These are phyloP conservation scores for Amphicarpaea edgeworthii DNA, from an alignment of 306 rosid species.

Conservation along the genomic window DNA sequence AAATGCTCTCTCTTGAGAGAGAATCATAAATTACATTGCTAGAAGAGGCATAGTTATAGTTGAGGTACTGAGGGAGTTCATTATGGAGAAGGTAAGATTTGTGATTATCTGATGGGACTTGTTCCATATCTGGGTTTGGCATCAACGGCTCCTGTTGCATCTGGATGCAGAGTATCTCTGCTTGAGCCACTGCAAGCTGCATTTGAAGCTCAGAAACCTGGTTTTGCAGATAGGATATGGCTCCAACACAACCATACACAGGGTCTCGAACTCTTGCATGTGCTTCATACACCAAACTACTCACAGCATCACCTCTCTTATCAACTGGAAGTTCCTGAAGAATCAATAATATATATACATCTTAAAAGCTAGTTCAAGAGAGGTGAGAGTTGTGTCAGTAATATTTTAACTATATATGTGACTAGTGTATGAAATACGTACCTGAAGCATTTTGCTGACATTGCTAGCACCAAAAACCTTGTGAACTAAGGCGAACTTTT, in stretches of 20 bases:
- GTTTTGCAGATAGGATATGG: slow-evolving; percentile 78
- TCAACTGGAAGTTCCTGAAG: slow-evolving; percentile 75
- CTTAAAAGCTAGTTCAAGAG: background rate
- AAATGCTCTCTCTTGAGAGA: slow-evolving; percentile 60
- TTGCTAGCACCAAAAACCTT: slow-evolving; percentile 98
- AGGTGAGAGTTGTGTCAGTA: background rate
- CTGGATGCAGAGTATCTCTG: slow-evolving; percentile 86
- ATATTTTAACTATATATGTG: too few species aligned
- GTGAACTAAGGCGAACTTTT: slow-evolving; percentile 88
- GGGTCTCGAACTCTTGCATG: slow-evolving; percentile 89
- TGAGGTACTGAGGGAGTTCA: slow-evolving; percentile 62
- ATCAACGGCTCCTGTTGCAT: slow-evolving; percentile 73
- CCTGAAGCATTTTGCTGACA: slow-evolving; percentile 96
- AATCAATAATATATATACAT: background rate
- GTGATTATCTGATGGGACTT: slow-evolving; percentile 48
- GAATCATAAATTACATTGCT: slow-evolving; percentile 69
- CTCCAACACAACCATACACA: slow-evolving; percentile 94
- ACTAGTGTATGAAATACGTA: slow-evolving; percentile 60
- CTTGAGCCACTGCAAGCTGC: slow-evolving; percentile 94
- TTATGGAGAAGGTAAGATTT: slow-evolving; percentile 55
- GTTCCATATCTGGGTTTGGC: slow-evolving; percentile 41
- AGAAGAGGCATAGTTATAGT: slow-evolving; percentile 69
- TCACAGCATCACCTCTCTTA: slow-evolving; percentile 89
- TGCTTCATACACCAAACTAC: slow-evolving; percentile 92
- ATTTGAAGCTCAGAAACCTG: slow-evolving; percentile 89